phyloP scores from a whole-genome alignment of 2,329 filamentous ascomycete species.

The Lachnellula subtilissima region DNA sequence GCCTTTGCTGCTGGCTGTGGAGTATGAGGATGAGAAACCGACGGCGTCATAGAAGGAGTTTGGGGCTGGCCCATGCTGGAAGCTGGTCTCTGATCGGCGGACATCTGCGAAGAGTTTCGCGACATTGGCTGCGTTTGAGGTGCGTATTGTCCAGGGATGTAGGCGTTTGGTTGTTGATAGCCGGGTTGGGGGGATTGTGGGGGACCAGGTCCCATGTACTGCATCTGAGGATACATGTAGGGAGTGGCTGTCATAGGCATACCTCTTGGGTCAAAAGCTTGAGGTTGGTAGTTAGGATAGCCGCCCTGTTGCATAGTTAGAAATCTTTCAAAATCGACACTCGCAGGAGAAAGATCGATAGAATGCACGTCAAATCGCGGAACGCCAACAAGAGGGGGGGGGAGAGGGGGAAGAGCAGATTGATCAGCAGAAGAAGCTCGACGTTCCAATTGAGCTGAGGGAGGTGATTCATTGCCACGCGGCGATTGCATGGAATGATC shows the following conservation, averaged over 20 bases:
- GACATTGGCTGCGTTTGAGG: slow-evolving; percentile 68
- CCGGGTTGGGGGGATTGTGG: slow-evolving; percentile 42
- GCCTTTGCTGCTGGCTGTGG: slow-evolving; percentile 51
- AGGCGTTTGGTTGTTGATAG: slow-evolving; percentile 40
- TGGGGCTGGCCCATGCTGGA: slow-evolving; percentile 34
- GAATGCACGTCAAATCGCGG: slow-evolving; percentile 26
- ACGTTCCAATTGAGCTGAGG: slow-evolving; percentile 13
- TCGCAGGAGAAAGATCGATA: slow-evolving; percentile 63
- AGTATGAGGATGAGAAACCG: slow-evolving; percentile 47
- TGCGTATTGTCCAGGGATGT: slow-evolving; percentile 32
- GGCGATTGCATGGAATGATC: slow-evolving; percentile 16
- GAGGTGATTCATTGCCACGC: slow-evolving; percentile 11
- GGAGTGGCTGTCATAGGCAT: slow-evolving; percentile 37
- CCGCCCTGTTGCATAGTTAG: slow-evolving; percentile 58
- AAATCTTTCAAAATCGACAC: slow-evolving; percentile 61
- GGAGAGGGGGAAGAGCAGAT: slow-evolving; percentile 20
- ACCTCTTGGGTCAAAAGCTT: slow-evolving; percentile 42
- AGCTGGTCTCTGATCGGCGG: slow-evolving; percentile 50
- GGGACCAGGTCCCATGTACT: slow-evolving; percentile 44
- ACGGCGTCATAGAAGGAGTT: slow-evolving; percentile 29
- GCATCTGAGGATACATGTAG: slow-evolving; percentile 41
- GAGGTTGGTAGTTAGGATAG: slow-evolving; percentile 48
- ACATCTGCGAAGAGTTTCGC: slow-evolving; percentile 74
- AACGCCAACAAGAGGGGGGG: slow-evolving; percentile 28
- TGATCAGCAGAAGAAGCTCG: slow-evolving; percentile 15